These are phyloP conservation scores for Dianthus caryophyllus DNA, from an alignment of 148 eudicot genomes.

Conservation along the genomic window DNA sequence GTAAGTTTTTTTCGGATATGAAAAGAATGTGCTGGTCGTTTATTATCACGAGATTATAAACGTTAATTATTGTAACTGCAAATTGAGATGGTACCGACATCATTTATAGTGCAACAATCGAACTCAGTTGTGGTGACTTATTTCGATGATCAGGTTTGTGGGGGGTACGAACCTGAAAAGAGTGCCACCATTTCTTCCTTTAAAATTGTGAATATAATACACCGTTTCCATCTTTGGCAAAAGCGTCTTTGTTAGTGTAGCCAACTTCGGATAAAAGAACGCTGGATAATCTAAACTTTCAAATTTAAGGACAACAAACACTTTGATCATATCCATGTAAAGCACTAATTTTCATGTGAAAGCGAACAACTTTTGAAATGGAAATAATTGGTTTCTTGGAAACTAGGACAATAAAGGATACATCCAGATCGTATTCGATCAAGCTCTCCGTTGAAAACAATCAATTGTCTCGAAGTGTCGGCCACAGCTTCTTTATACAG, in stretches of 20 bases:
- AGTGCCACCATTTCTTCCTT: slow-evolving; percentile 78
- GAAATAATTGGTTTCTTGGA: neutral
- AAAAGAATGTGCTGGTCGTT: too few relatives aligned
- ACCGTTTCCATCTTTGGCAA: too few relatives aligned
- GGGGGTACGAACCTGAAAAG: slow-evolving; percentile 76
- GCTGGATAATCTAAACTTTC: slow-evolving; percentile 68
- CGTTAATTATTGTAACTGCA: too few relatives aligned
- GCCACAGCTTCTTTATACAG: slow-evolving; percentile 87
- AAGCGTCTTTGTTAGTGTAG: slow-evolving; percentile 65
- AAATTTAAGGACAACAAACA: slow-evolving; percentile 39
- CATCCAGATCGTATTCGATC: slow-evolving; percentile 99
- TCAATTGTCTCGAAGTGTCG: slow-evolving; percentile 53
- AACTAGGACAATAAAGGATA: slow-evolving; percentile 49
- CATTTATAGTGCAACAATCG: too few relatives aligned
- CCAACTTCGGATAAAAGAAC: slow-evolving; percentile 92
- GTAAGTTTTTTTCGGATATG: neutral
- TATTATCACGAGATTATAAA: too few relatives aligned
- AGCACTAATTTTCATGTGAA: too few relatives aligned
- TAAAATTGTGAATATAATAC: slow-evolving; percentile 94
- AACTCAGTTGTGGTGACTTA: too few relatives aligned
- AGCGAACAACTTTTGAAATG: neutral
- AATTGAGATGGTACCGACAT: too few relatives aligned
- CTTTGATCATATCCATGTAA: neutral
- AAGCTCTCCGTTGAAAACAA: slow-evolving; percentile 91
- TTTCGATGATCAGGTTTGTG: too few relatives aligned